Conservation (phyloP, 83 land plant genomes). For the Isoetes engelmannii region DNA sequence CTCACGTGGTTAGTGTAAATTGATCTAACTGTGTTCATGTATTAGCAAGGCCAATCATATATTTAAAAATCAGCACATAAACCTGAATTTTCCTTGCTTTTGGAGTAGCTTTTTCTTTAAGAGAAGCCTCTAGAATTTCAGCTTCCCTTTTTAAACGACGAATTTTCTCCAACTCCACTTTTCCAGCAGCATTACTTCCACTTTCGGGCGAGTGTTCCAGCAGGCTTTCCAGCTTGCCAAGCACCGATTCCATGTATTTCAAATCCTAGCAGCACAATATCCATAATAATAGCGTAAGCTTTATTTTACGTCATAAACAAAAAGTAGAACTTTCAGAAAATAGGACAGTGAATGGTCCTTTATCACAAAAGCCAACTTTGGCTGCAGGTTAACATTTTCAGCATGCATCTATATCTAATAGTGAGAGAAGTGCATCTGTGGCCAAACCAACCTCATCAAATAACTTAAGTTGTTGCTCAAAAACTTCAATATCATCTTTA, state of each 20-base stretch:
- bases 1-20: no score
- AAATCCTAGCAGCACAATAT: constrained; percentile 47
- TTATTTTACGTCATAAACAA: neutral
- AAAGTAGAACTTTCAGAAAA: neutral
- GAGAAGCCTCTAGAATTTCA: constrained; percentile 85
- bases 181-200: constrained; percentile 62
- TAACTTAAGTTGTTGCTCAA: constrained; percentile 30
- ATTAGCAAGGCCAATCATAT: no score
- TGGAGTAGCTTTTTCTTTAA: constrained; percentile 55
- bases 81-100: neutral
- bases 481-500: constrained; percentile 9
- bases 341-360: neutral
- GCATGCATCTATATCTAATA: constrained; percentile 34
- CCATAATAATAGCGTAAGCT: constrained; percentile 1
- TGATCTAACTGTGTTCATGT: no score
- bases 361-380: constrained; percentile 27
- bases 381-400: constrained; percentile 19
- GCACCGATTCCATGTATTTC: constrained; percentile 76
- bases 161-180: constrained; percentile 78
- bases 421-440: neutral
- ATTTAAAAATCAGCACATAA: no score
- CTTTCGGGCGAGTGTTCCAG: constrained; percentile 63
- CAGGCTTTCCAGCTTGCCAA: constrained; percentile 61
- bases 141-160: constrained; percentile 85
- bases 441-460: constrained; percentile 31